Evolutionary conservation across 2,329 filamentous ascomycete genomes (phyloP).

Genomic region (Ophiostoma sp.): DNA sequence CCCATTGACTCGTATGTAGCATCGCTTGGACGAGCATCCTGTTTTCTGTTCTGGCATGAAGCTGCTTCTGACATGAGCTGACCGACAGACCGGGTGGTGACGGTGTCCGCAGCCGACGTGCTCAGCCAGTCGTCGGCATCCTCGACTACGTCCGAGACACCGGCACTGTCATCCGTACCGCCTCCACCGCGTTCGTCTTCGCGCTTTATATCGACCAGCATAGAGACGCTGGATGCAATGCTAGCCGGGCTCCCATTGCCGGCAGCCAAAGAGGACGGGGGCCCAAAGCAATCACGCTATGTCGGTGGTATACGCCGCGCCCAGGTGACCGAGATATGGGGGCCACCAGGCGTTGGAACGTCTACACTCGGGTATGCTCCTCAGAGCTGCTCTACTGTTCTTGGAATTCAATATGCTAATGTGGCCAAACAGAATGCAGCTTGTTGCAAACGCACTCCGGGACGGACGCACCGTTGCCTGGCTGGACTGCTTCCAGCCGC

Average conservation of each 20-base stretch:
- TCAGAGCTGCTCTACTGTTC: too few species aligned
- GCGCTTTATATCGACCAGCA: conserved; percentile 51
- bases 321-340: conserved; percentile 81
- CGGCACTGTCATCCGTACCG: background rate
- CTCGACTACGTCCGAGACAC: conserved; percentile 9
- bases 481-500: conserved; percentile 56
- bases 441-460: conserved; percentile 58
- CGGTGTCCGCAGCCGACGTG: conserved; percentile 65
- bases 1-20: conserved; percentile 44
- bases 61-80: background rate
- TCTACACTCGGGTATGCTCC: conserved; percentile 67
- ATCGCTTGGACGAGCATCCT: background rate
- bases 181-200: background rate
- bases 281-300: background rate
- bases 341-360: conserved; percentile 80
- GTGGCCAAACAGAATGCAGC: conserved; percentile 39
- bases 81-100: conserved; percentile 64
- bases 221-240: conserved; percentile 47
- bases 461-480: conserved; percentile 64
- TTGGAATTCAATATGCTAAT: too few species aligned
- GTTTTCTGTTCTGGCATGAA: background rate
- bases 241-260: conserved; percentile 35
- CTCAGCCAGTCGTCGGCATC: conserved; percentile 21
- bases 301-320: conserved; percentile 63
- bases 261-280: conserved; percentile 12